Percentiles rank a stretch among this genome's conserved stretches.
Evolutionary conservation across 495 filamentous ascomycete genomes (phyloP).

Genomic region (Letharia columbiana): DNA sequence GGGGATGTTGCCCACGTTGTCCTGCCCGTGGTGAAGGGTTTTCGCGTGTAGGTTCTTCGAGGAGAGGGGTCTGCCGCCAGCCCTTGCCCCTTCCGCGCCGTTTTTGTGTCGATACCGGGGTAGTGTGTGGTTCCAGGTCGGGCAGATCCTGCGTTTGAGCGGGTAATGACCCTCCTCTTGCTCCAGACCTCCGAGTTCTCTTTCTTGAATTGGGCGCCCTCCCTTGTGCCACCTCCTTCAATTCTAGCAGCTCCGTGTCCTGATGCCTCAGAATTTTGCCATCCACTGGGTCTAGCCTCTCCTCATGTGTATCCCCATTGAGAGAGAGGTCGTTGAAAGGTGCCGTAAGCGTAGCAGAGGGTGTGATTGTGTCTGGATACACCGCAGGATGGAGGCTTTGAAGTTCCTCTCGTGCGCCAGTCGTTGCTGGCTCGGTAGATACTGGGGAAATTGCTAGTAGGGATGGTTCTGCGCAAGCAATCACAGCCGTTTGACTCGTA

Average conservation of each 20-base stretch:
- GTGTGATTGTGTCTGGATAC: neutral
- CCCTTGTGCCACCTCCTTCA: neutral
- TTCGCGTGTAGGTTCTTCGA: conserved; percentile 49
- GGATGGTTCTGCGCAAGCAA: neutral
- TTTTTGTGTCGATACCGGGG: conserved; percentile 4
- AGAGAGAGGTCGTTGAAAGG: conserved; percentile 14
- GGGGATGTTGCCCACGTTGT: conserved; percentile 23
- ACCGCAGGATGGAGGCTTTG: neutral
- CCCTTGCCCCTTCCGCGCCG: conserved; percentile 33
- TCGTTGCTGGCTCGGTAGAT: neutral
- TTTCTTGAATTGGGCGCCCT: neutral
- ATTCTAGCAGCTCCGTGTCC: neutral
- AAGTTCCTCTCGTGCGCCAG: neutral
- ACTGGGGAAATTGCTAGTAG: neutral
- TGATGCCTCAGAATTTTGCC: neutral
- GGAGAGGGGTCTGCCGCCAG: conserved; percentile 76
- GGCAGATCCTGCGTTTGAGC: neutral
- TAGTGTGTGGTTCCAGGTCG: neutral
- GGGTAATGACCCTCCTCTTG: conserved; percentile 5
- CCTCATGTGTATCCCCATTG: conserved; percentile 1
- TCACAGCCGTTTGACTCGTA: conserved; percentile 20
- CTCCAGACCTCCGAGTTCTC: conserved; percentile 2
- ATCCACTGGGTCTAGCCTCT: neutral
- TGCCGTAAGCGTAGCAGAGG: conserved; percentile 14
- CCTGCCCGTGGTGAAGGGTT: conserved; percentile 3